Evolutionary conservation across 1,284 basidiomycete genomes (phyloP).

Genomic region (Erythrobasidium hasegawianum): DNA sequence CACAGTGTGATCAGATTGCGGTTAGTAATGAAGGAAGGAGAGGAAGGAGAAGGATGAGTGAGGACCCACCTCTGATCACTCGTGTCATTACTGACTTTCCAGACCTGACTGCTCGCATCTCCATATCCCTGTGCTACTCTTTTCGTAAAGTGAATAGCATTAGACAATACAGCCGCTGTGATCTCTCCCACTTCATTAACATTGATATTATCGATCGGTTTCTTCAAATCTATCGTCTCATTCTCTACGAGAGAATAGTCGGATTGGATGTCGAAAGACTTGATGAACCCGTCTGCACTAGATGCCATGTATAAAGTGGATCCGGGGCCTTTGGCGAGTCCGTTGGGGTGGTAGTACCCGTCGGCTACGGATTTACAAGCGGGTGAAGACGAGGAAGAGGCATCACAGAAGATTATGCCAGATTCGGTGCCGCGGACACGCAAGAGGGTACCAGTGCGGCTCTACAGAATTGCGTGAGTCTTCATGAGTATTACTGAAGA

Average conservation of each 20-base stretch:
- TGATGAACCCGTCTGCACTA: conserved; percentile 32
- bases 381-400: background rate
- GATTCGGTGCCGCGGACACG: conserved; percentile 14
- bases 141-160: conserved; percentile 29
- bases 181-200: conserved; percentile 36
- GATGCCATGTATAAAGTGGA: conserved; percentile 37
- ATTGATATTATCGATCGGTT: conserved; percentile 42
- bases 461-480: background rate
- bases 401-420: conserved; percentile 41
- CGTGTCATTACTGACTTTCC: conserved; percentile 37
- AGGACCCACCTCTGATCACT: conserved; percentile 25
- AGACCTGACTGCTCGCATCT: conserved; percentile 27
- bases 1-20: too few species aligned
- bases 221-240: conserved; percentile 31
- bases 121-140: conserved; percentile 30
- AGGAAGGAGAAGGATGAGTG: background rate
- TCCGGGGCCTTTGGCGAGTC: conserved; percentile 35
- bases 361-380: conserved; percentile 38
- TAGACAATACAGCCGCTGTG: conserved; percentile 34
- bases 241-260: conserved; percentile 37
- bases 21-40: too few species aligned
- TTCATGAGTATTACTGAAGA: background rate
- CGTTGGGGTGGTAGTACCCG: conserved; percentile 40
- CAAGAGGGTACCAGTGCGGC: conserved; percentile 2
- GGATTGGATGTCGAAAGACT: conserved; percentile 35